Evolutionary conservation across 495 filamentous ascomycete species (phyloP), one percentile per base, ranked within the genome.

Genomic region (Chaetomium cochliodes): DNA sequence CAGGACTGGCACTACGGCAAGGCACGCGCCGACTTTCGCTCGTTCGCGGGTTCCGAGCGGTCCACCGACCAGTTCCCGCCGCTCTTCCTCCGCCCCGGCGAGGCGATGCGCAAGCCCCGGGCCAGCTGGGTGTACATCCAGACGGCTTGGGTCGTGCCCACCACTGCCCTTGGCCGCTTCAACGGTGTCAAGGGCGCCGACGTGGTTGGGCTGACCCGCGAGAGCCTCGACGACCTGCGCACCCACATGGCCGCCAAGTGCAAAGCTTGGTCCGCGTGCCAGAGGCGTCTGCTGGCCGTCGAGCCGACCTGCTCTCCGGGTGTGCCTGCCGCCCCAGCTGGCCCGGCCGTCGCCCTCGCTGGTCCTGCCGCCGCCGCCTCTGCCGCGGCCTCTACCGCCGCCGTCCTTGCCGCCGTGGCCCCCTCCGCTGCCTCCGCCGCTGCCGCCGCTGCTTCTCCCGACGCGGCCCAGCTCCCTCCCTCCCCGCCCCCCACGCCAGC

Each of bases 51-150:
- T 26, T 68, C 63, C 13, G 65, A 52, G 5, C 65, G 28, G 18
- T 47, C 62, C 12, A 57, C 49, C 16, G 0, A 23, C 7, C n/a
- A 22, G 12, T 33, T 42, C 0, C 39, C 64, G 7, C 23, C 25
- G 12, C 69, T 77, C 18, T 49, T 47, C 18, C 71, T 77, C 13
- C 54, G 42, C 6, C 60, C 60, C 4, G 62, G 62, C 1, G 39
- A 28, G 15, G 0, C 1, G 6, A 65, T 72, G 58, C 72, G 72
- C 1, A 76, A 77, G 61, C 62, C 65, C 1, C 42, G 66, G n/a
- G 65, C 75, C 0, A 73, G 69, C 16, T 77, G 75, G 73, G 70
- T 77, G 20, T 65, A 75, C 52, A 52, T 67, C 55, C 67, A 60
- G n/a, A 60, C 2, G 20, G 54, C 46, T 13, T 74, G 41, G 42